phyloP scores from a whole-genome alignment of 2,329 filamentous ascomycete species.

The Aureobasidium musti region DNA sequence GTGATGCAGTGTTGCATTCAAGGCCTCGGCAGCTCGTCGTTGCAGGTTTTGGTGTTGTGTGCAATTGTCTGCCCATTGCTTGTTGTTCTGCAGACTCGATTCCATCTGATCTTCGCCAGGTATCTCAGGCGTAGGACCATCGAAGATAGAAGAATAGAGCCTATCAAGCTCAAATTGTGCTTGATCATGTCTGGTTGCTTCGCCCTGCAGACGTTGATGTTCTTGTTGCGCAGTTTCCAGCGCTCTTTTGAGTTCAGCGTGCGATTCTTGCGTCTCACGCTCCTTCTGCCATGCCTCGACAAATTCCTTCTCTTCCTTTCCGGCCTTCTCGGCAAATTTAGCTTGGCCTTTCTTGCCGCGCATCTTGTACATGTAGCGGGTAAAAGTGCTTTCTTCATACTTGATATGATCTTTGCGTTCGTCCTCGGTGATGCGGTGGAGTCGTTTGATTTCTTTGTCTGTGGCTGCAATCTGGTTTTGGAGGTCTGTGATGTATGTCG shows the following conservation, averaged over 20 bases:
- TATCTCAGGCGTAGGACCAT: constrained; percentile 55
- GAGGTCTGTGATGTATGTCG: constrained; percentile 51
- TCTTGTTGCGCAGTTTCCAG: constrained; percentile 47
- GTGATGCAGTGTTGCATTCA: constrained; percentile 43
- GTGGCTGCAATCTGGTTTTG: constrained; percentile 45
- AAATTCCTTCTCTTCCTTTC: constrained; percentile 59
- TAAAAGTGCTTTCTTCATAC: constrained; percentile 56
- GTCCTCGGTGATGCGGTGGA: constrained; percentile 49
- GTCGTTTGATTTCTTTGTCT: constrained; percentile 44
- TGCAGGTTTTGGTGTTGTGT: constrained; percentile 45
- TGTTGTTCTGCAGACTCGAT: constrained; percentile 23
- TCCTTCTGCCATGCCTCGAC: constrained; percentile 55
- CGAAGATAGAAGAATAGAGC: constrained; percentile 58
- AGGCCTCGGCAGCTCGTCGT: constrained; percentile 45
- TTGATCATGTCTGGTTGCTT: constrained; percentile 43
- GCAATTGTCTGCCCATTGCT: constrained; percentile 26
- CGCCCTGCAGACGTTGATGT: constrained; percentile 43
- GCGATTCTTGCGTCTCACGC: constrained; percentile 49
- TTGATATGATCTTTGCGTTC: constrained; percentile 57
- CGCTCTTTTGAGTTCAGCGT: constrained; percentile 46
- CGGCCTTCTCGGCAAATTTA: constrained; percentile 53
- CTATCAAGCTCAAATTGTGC: constrained; percentile 54
- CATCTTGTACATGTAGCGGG: constrained; percentile 56
- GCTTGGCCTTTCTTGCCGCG: constrained; percentile 50
- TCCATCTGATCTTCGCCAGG: constrained; percentile 58